Evolutionary conservation across 768 basidiomycete genomes (phyloP), one percentile per base, ranked within the genome.

Genomic region (Russula olivacea): DNA sequence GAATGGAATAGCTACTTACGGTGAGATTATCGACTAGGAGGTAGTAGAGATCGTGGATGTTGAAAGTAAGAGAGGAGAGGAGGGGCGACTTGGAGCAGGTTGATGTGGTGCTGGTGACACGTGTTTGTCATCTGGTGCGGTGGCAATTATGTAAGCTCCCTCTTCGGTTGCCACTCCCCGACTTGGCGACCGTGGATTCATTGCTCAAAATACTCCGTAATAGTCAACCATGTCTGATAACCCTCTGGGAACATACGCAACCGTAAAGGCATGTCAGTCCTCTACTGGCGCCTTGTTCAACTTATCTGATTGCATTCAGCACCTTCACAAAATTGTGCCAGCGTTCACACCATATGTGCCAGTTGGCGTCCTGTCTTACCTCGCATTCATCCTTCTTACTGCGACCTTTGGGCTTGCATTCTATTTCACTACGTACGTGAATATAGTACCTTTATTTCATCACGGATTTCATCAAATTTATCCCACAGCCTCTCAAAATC

Each of bases 391-490:
- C 65, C 82, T 90, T 65, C 81, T 96, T 49, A 71, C 82, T 1
- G 76, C 83, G 19, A 93, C 93, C 1, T 95, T 97, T 71, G 82
- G 71, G n/a, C 83, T 95, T 47, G 82, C 88, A 0, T 96, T 96
- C 79, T 93, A 94, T 77, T 92, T 91, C 74, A 87, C 93, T 64
- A 96, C 85, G 86, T 90, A 71, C 64, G 85, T 80, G 6, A 64
- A 57, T 30, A 38, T 58, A 54, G 58, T 49, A n/a, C 43, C 36
- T 62, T 36, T 19, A 17, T 38, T 23, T 41, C 32, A 40, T 62
- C 55, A 47, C n/a, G 14, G 52, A 55, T 55, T 32, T 25, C 58
- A 38, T 59, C 25, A 54, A 61, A 50, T 14, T 59, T 23, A 21
- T 56, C 38, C 36, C 70, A 66, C 76, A 95, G 93, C 56, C 82